Base-by-base conservation (phyloP, 345 rosid genomes). In the Eutrema japonicum region DNA sequence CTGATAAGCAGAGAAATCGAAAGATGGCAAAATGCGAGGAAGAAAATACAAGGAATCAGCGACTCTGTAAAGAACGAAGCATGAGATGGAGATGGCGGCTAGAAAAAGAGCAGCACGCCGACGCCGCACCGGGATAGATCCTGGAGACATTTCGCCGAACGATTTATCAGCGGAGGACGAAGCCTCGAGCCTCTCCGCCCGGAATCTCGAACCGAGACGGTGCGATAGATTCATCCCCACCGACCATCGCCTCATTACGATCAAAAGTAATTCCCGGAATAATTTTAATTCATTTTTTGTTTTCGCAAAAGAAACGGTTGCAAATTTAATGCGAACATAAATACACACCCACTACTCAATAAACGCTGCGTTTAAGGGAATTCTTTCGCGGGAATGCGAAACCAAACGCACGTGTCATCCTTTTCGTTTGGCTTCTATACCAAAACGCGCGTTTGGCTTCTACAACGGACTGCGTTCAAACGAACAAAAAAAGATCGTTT, bases 61-160 rank as follows among this genome's bases (percentile, higher is more conserved):
- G 57, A 74, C 78, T 26, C 79, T 58, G 68, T 79, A 75, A 32
- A 85, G 76, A 48, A 85, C 33, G 63, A 83, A 55, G 68, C 60
- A 73, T 10, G 76, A 79, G 49, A 83, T 41, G 43, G 69, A 71
- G 37, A 81, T 7, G 47, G 80, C 63, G n/a, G 67, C 80, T n/a
- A 79, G 30, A 52, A 81, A 43, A 0, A 81, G 42, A 10, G 77
- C 75, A 45, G 78, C 74, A 11, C 81, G 82, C 11, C 80, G 80
- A 11, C 81, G 82, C 11, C 80, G 80, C 8, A 72, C 45, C 35
- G 78, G 52, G 62, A 66, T 55, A 8, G 80, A 76, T 4, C 51
- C 59, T 7, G 48, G 75, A 51, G 77, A 72, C 71, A 65, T 69
- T 22, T 50, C 38, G 13, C 37, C 38, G 22, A 33, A 56, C n/a